Evolutionary conservation across 352 stramenopile species (phyloP).

Genomic region (Phytophthora agathidicida): DNA sequence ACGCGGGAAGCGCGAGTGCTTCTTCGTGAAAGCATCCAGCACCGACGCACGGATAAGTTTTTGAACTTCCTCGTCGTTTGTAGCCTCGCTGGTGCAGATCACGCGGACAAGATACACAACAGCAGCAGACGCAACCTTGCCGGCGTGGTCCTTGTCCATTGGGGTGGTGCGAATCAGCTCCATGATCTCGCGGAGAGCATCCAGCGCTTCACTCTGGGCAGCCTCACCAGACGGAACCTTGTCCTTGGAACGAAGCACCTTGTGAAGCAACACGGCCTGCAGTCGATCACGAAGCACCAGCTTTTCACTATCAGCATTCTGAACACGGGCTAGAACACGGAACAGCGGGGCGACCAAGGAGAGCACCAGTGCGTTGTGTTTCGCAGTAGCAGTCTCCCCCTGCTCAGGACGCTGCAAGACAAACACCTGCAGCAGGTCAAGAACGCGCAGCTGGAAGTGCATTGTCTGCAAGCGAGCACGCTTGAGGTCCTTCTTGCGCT

Average conservation of each 20-base stretch:
- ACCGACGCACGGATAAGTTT: conserved; percentile 41
- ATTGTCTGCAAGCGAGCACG: conserved; percentile 65
- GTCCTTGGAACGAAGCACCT: conserved; percentile 71
- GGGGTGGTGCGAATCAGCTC: conserved; percentile 51
- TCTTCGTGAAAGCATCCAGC: conserved; percentile 80
- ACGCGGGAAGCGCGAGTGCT: conserved; percentile 79
- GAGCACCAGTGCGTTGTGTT: conserved; percentile 45
- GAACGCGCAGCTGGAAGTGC: conserved; percentile 87
- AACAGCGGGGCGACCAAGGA: conserved; percentile 71
- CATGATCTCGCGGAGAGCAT: conserved; percentile 43
- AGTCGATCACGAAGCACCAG: conserved; percentile 78
- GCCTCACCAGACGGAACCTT: conserved; percentile 28
- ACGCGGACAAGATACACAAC: conserved; percentile 72
- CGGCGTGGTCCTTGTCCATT: conserved; percentile 68
- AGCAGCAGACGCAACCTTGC: conserved; percentile 61
- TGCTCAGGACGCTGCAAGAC: conserved; percentile 39
- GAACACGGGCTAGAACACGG: conserved; percentile 52
- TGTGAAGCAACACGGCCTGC: conserved; percentile 69
- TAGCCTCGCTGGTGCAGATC: conserved; percentile 32
- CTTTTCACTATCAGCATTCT: conserved; percentile 67
- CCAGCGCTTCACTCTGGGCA: conserved; percentile 29
- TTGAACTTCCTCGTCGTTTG: conserved; percentile 29
- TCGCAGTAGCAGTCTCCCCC: conserved; percentile 14
- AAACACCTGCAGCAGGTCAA: conserved; percentile 83
- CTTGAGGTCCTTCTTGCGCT: conserved; percentile 83